Conservation (phyloP, 176 grass and related monocot species). For the Carex kokanica region DNA sequence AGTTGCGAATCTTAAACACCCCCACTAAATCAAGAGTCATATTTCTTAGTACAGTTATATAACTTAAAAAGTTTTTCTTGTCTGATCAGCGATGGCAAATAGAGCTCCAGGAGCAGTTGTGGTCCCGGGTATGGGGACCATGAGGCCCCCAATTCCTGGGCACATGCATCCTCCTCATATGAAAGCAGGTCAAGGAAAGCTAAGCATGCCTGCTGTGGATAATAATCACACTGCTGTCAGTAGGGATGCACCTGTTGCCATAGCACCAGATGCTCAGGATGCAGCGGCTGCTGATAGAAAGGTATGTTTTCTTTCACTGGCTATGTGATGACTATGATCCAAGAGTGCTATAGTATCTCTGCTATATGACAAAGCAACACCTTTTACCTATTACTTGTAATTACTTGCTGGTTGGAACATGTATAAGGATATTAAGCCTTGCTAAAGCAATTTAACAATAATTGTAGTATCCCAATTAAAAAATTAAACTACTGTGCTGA, state of each 20-base stretch:
- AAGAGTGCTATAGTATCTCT: background rate
- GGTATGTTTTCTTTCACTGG: conserved; percentile 35
- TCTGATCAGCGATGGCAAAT: conserved; percentile 46
- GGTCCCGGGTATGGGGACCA: conserved; percentile 33
- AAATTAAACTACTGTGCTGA: background rate
- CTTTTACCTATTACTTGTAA: background rate
- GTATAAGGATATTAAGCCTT: background rate
- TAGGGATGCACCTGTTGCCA: conserved; percentile 53
- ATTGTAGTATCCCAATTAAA: background rate
- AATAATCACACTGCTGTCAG: conserved; percentile 42
- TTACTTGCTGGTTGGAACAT: background rate
- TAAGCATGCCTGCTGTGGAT: conserved; percentile 54
- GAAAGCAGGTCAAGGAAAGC: conserved; percentile 54
- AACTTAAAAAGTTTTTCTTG: background rate
- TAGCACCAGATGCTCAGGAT: conserved; percentile 43
- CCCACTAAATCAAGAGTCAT: background rate
- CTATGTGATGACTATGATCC: background rate
- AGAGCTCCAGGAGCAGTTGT: conserved; percentile 49
- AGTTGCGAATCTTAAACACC: background rate
- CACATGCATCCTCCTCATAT: conserved; percentile 56
- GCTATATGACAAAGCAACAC: background rate
- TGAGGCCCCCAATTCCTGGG: conserved; percentile 59
- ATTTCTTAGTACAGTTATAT: background rate
- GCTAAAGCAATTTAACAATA: background rate
- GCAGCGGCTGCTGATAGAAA: conserved; percentile 55